Evolutionary conservation across 78 protist species (phyloP), one percentile per base, ranked within the genome.

Genomic region (Capsaspora owczarzaki): DNA sequence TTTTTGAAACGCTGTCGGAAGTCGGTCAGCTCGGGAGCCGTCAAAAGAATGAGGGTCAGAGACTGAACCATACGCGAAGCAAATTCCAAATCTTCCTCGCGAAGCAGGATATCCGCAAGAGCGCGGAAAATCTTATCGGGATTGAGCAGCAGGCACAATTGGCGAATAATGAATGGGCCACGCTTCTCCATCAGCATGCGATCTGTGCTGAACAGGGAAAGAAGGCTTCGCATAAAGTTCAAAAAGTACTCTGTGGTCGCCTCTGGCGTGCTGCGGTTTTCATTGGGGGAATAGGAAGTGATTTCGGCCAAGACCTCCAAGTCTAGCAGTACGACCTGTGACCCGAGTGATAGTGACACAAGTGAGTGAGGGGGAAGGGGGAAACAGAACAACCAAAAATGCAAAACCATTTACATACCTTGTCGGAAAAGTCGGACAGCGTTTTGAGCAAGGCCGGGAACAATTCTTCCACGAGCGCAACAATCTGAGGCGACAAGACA

Each of bases 31-130:
- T 92, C 96, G 27, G 89, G 76, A 20, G 94, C 51, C 2, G 96
- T 91, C 29, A 93, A 74, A 19, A 93, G 76, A 19, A 95, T 89
- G 31, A 91, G 37, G 75, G 92, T 93, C 63, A 95, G 91, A 6
- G 85, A 69, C 71, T 89, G 91, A 1, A 94, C 89, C 86, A 94
- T 53, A 22, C 37, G 42, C 47, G 87, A 42, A 12, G 84, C 90
- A 40, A 94, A 94, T 23, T 75, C 92, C 16, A 89, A 86, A 81
- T 93, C 90, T 53, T 71, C 44, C 38, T 2, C 31, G 10, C 38
- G 19, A 1, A 40, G 10, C 31, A 90, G 42, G 1, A 87, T 78
- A 27, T 27, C 35, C 0, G 89, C 74, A 20, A 87, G 66, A 44
- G 83, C 14, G 60, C 76, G 43, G 79, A 78, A 88, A 22, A 89